Evolutionary conservation across 805 yeast species (phyloP).

Genomic region (Candida rishiriensis): DNA sequence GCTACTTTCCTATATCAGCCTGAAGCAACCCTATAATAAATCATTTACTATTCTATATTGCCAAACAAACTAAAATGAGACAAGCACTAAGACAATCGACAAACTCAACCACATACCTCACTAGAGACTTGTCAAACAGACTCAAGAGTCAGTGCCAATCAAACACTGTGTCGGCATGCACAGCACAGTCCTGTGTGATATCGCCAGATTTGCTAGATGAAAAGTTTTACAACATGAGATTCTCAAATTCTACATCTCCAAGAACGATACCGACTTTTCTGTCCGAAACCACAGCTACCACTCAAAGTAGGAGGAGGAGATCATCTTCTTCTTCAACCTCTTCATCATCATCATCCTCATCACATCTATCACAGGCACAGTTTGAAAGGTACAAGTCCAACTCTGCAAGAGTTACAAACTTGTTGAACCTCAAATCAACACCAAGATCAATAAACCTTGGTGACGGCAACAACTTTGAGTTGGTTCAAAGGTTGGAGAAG

Average conservation of each 20-base stretch:
- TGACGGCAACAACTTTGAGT: conserved; percentile 8
- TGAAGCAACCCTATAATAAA: too few species aligned
- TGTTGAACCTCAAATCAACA: conserved; percentile 3
- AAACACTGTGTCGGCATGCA: neutral
- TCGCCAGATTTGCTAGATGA: conserved; percentile 17
- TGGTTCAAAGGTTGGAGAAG: conserved; percentile 18
- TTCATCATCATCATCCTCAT: neutral
- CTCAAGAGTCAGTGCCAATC: conserved; percentile 7
- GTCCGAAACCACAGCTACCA: too few species aligned
- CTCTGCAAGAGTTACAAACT: conserved; percentile 12
- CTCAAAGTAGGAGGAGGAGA: too few species aligned
- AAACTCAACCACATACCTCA: conserved; percentile 1
- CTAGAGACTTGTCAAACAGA: conserved; percentile 9
- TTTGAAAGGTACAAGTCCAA: conserved; percentile 19
- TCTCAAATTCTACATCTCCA: neutral
- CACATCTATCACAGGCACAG: conserved; percentile 19
- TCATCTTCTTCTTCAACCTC: neutral
- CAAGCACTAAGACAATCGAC: conserved; percentile 13
- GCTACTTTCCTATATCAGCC: too few species aligned
- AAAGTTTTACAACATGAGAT: conserved; percentile 5
- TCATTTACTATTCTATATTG: too few species aligned
- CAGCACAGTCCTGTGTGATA: neutral
- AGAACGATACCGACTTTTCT: neutral
- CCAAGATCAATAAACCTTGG: neutral
- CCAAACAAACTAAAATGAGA: conserved; percentile 6